Conservation (phyloP, 495 filamentous ascomycete genomes). For the Penicillium manginii region DNA sequence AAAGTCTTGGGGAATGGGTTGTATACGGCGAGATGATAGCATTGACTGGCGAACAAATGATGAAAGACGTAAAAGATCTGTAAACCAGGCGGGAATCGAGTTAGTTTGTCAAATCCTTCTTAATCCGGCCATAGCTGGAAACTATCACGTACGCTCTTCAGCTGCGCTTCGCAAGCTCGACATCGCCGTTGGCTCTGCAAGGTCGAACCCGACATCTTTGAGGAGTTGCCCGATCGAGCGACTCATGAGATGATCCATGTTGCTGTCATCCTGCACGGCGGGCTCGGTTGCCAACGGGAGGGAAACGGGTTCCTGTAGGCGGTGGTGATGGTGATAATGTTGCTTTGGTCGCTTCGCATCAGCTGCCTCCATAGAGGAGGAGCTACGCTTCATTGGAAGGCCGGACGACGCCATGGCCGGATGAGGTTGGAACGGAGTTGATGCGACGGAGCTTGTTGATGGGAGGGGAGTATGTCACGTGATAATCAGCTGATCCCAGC, state of each 20-base stretch:
- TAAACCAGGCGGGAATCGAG: conserved; percentile 2
- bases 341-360: conserved; percentile 50
- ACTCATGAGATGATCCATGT: conserved; percentile 56
- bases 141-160: conserved; percentile 62
- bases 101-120: conserved; percentile 22
- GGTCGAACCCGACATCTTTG: conserved; percentile 59
- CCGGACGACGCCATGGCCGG: conserved; percentile 39
- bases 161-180: conserved; percentile 58
- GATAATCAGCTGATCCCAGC: neutral
- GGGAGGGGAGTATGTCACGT: conserved; percentile 13
- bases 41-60: conserved; percentile 63
- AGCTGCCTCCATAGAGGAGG: conserved; percentile 33
- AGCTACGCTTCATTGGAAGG: conserved; percentile 48
- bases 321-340: conserved; percentile 52
- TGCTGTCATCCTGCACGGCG: conserved; percentile 43
- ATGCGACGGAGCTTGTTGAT: conserved; percentile 18
- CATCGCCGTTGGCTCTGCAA: conserved; percentile 60
- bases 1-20: conserved; percentile 71
- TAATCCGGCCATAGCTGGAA: neutral
- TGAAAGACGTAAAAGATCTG: conserved; percentile 63
- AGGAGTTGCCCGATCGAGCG: conserved; percentile 59
- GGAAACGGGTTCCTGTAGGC: conserved; percentile 41
- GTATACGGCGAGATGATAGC: conserved; percentile 59
- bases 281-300: conserved; percentile 26
- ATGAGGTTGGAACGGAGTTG: conserved; percentile 3